Evolutionary conservation across 129 eudicot species (phyloP).

Genomic region (Logfia minima): DNA sequence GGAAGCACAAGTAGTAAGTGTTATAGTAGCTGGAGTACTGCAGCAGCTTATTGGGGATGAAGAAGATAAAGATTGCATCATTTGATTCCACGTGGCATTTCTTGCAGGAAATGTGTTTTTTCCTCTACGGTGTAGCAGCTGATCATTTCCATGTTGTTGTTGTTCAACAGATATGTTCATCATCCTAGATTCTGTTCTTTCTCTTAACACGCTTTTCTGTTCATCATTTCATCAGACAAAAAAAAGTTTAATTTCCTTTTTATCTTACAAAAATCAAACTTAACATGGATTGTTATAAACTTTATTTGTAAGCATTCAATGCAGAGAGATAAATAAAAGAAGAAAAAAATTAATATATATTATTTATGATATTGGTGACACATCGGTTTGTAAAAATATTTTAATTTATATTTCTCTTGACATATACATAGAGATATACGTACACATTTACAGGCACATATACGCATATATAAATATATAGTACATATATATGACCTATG

Average conservation of each 20-base stretch:
- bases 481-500: neutral
- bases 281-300: too few species aligned
- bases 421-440: too few species aligned
- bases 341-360: too few species aligned
- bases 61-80: constrained; percentile 34
- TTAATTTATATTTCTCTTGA: too few species aligned
- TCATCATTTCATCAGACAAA: neutral
- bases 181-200: constrained; percentile 40
- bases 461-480: neutral
- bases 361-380: too few species aligned
- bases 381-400: too few species aligned
- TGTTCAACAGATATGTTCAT: constrained; percentile 8
- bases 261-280: too few species aligned
- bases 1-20: constrained; percentile 12
- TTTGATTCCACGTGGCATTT: constrained; percentile 70
- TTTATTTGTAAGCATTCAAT: too few species aligned
- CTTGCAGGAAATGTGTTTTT: constrained; percentile 36
- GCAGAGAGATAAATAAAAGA: too few species aligned
- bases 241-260: neutral
- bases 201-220: constrained; percentile 41
- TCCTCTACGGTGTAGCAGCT: constrained; percentile 32
- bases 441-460: neutral
- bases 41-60: constrained; percentile 12
- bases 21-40: neutral
- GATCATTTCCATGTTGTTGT: constrained; percentile 13